A percentile compares a stretch with the other conserved stretches of the same genome.
Conservation (phyloP, 176 grass and related monocot genomes). For the Hordeum marinum region DNA sequence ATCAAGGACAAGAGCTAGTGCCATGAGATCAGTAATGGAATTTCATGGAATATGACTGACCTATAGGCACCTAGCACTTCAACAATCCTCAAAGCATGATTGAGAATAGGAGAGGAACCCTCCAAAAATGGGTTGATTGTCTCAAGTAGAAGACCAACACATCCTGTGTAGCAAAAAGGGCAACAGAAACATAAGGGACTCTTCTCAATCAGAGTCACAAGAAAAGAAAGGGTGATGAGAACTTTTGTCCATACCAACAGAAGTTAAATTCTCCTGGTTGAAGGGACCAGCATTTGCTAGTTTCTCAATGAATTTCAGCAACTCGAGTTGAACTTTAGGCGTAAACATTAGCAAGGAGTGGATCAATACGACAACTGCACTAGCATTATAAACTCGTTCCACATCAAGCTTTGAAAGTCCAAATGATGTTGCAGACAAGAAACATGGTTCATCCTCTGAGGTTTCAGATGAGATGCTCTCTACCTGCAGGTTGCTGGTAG, state of each 20-base stretch:
- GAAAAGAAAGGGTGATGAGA: conserved; percentile 29
- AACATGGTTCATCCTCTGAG: conserved; percentile 51
- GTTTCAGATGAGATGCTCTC: conserved; percentile 49
- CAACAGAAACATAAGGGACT: conserved; percentile 29
- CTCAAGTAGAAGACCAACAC: conserved; percentile 92
- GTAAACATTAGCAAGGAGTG: conserved; percentile 82
- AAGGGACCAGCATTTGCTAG: conserved; percentile 80
- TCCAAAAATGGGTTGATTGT: conserved; percentile 91
- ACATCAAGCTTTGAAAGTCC: conserved; percentile 78
- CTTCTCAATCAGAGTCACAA: background rate
- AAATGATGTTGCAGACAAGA: conserved; percentile 63
- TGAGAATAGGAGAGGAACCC: conserved; percentile 85
- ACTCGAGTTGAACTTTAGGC: conserved; percentile 90
- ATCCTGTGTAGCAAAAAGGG: conserved; percentile 55
- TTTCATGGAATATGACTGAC: conserved; percentile 41
- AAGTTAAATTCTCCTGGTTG: conserved; percentile 98
- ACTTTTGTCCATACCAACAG: conserved; percentile 65
- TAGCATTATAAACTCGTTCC: conserved; percentile 89
- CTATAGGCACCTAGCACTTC: conserved; percentile 96
- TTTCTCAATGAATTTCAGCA: conserved; percentile 85
- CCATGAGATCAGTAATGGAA: background rate
- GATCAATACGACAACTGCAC: conserved; percentile 76
- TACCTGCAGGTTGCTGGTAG: conserved; percentile 54
- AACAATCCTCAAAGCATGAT: conserved; percentile 88
- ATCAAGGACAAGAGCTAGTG: conserved; percentile 7